Percentiles rank a stretch among this genome's conserved stretches.
These are phyloP conservation scores for Flaveria bidentis DNA, from an alignment of 129 eudicot genomes.

Conservation along the genomic window DNA sequence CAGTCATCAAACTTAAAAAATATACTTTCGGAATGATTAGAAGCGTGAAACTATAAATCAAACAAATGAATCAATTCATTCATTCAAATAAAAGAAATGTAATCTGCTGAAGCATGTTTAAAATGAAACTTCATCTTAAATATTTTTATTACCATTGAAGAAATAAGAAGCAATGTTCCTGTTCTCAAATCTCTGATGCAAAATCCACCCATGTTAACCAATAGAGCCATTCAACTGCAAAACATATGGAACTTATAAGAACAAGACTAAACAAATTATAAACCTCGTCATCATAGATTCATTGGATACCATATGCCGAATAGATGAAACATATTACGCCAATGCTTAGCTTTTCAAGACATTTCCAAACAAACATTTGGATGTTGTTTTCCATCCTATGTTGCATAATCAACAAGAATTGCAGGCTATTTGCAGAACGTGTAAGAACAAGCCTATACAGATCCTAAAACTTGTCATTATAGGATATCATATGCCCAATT, in stretches of 20 bases:
- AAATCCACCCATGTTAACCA: slow-evolving; percentile 21
- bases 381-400: too few relatives aligned
- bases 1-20: not conserved
- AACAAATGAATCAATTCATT: slow-evolving; percentile 16
- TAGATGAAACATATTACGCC: slow-evolving; percentile 1
- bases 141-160: slow-evolving; percentile 28
- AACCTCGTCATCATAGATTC: not conserved
- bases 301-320: not conserved
- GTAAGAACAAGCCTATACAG: not conserved
- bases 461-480: not conserved
- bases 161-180: slow-evolving; percentile 14
- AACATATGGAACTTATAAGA: slow-evolving; percentile 2
- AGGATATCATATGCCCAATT: not conserved
- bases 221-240: slow-evolving; percentile 27
- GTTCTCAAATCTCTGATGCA: slow-evolving; percentile 9
- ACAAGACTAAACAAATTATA: not conserved
- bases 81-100: slow-evolving; percentile 23
- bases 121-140: slow-evolving; percentile 23
- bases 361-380: not conserved
- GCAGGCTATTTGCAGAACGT: not conserved
- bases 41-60: slow-evolving; percentile 7
- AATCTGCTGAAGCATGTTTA: slow-evolving; percentile 24
- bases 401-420: not conserved
- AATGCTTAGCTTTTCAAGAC: not conserved
- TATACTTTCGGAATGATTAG: not conserved